Evolutionary conservation across 108 stramenopile species (phyloP).

Genomic region (Cyclotella distinguenda): DNA sequence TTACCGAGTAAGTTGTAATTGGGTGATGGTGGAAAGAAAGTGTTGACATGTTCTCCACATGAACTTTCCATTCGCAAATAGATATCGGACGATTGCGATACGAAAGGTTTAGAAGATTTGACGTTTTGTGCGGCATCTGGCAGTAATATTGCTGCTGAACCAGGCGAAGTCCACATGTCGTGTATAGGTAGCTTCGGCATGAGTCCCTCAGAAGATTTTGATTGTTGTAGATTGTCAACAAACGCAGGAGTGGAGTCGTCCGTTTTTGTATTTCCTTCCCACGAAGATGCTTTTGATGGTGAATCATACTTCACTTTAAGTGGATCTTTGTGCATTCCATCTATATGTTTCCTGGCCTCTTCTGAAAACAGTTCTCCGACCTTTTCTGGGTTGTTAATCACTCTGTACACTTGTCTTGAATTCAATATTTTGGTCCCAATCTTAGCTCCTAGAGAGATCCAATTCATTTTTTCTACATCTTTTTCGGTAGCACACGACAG

Average conservation of each 20-base stretch:
- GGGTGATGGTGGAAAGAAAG: no score
- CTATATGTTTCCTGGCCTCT: conserved; percentile 35
- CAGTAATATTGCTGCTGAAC: conserved; percentile 13
- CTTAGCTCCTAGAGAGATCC: conserved; percentile 78
- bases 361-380: conserved; percentile 24
- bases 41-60: no score
- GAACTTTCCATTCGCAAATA: no score
- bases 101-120: no score
- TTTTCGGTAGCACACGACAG: conserved; percentile 16
- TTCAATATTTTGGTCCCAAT: conserved; percentile 76
- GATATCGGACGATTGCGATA: no score
- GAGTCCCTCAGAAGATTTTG: conserved; percentile 14
- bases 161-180: conserved; percentile 64
- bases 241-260: not conserved
- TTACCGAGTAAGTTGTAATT: no score
- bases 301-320: conserved; percentile 1
- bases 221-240: not conserved
- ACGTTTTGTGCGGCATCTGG: not conserved
- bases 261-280: conserved; percentile 13
- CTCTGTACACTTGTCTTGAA: conserved; percentile 67
- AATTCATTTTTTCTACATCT: conserved; percentile 40
- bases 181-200: conserved; percentile 58
- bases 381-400: conserved; percentile 39
- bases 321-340: conserved; percentile 12
- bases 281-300: conserved; percentile 17